Evolutionary conservation across 345 rosid genomes (phyloP).

Genomic region (Hibiscus trionum): DNA sequence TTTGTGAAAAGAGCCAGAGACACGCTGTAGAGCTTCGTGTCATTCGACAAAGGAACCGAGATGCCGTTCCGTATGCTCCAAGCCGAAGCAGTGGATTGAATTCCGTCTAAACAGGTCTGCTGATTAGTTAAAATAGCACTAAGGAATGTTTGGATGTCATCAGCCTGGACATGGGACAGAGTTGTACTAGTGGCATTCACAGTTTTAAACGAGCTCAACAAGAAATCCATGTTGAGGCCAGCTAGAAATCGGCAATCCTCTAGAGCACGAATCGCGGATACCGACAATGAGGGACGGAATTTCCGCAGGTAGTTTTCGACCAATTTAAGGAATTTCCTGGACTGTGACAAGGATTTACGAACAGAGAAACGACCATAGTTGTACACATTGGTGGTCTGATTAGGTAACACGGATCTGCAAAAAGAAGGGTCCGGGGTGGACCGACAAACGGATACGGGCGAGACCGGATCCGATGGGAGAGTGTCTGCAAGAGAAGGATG

Average conservation of each 20-base stretch:
- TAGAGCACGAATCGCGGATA: slow-evolving; percentile 51
- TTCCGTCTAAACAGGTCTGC: slow-evolving; percentile 69
- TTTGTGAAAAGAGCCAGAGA: slow-evolving; percentile 64
- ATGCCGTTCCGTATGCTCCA: slow-evolving; percentile 52
- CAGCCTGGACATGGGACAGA: slow-evolving; percentile 39
- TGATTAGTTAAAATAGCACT: slow-evolving; percentile 78
- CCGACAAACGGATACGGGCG: slow-evolving; percentile 30
- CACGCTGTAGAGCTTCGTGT: slow-evolving; percentile 68
- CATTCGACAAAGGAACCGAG: slow-evolving; percentile 44
- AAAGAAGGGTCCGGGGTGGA: slow-evolving; percentile 45
- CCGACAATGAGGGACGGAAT: slow-evolving; percentile 29
- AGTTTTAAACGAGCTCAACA: slow-evolving; percentile 35
- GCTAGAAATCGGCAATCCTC: slow-evolving; percentile 66
- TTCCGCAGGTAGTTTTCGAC: slow-evolving; percentile 47
- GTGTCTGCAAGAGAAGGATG: slow-evolving; percentile 1
- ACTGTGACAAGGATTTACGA: slow-evolving; percentile 51
- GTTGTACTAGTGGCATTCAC: slow-evolving; percentile 31
- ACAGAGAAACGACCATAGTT: slow-evolving; percentile 51
- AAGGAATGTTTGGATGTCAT: slow-evolving; percentile 60
- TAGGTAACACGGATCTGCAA: slow-evolving; percentile 47
- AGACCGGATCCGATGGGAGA: slow-evolving; percentile 8
- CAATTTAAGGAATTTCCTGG: slow-evolving; percentile 39
- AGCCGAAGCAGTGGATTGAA: slow-evolving; percentile 40
- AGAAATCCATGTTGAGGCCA: slow-evolving; percentile 48
- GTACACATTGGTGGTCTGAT: slow-evolving; percentile 38